Evolutionary conservation across 1,284 basidiomycete genomes (phyloP), one percentile per base, ranked within the genome.

Genomic region (Ustilago hordei): DNA sequence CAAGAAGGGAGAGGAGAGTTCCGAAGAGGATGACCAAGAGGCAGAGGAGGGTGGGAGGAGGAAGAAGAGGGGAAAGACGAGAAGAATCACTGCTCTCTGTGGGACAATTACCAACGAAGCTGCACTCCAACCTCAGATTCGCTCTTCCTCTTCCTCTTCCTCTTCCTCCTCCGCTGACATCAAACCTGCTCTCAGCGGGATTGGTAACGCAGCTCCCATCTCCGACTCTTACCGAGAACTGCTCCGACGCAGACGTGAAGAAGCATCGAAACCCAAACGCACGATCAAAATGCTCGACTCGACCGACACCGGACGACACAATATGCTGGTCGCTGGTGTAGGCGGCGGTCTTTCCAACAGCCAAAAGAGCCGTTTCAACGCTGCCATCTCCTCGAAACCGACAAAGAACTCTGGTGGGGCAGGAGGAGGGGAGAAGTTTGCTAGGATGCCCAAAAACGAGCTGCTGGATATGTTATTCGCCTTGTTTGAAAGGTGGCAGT

Each of bases 381-480:
- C 58, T 41, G 34, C 38, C 13, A 48, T 19, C 35, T 66, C 60
- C 13, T 38, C 64, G n/a, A 81, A 79, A 47, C 69, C 74, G 17
- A 61, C 77, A 13, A 76, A 77, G 63, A 79, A 79, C 56, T 58
- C 74, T 4, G 50, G 54, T 3, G 23, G 23, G 3, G 23, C 23
- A 0, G 56, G 23, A n/a, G 47, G 47, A 1, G 54, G 66, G 13
- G 84, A 95, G 86, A 93, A 94, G 80, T 93, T 93, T 89, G 93
- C 94, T 13, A 91, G 94, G 81, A 92, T 95, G 88, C 93, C 95
- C 28, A 90, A 92, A 68, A 93, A 94, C 87, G 93, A 96, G 83
- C 90, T 98, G 9, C 89, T 95, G 83, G 94, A 98, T 86, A 87
- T 92, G 72, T 89, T 98, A 35, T 96, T 98, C 86, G 84, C 87